Base-by-base conservation (phyloP, 306 rosid genomes). In the Vigna unguiculata region DNA sequence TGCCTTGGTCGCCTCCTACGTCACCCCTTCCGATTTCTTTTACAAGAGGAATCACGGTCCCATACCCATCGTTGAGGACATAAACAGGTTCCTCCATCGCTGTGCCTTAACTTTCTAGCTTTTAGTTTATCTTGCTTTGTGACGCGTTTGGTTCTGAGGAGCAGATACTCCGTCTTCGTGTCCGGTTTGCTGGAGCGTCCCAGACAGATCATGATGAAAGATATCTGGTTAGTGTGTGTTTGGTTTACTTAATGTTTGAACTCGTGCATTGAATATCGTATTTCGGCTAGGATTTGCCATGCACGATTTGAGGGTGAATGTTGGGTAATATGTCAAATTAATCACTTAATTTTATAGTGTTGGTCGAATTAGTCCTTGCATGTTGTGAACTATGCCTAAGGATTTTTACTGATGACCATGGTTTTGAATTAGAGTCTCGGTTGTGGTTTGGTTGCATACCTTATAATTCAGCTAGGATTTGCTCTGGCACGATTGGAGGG, bases 1-100 rank as follows among this genome's bases (percentile, higher is more conserved):
- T 5, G 87, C 83, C 43, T 81, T 94, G 83, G 59, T 72, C 13
- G 78, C 85, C 8, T 90, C 97, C 0, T 94, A 94, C 32, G 78
- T 92, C 24, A 94, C 98, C 10, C 92, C 97, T 15, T 87, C 83
- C 19, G 89, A 94, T 69, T 90, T 94, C 60, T 94, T 92, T 83
- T 92, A 92, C 83, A 94, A 94, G 91, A 85, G 98, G 72, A 94
- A 90, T 63, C 98, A 94, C 75, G 98, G 97, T 17, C 97, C 97
- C 2, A 90, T 92, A 17, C 97, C 97, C 2, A 13, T 89, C 4
- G 87, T 92, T 55, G 82, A 94, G 57, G 93, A 92, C 65, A 74
- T 94, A 2, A 68, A 90, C 60, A 94, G 93, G 98, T 94, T 22
- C 52, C 11, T 12, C 2, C 51, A 3, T 43, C 15, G 15, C 48